These are phyloP conservation scores for Ophiostoma sp. DNA, from an alignment of 2,329 filamentous ascomycete genomes.

Conservation along the genomic window DNA sequence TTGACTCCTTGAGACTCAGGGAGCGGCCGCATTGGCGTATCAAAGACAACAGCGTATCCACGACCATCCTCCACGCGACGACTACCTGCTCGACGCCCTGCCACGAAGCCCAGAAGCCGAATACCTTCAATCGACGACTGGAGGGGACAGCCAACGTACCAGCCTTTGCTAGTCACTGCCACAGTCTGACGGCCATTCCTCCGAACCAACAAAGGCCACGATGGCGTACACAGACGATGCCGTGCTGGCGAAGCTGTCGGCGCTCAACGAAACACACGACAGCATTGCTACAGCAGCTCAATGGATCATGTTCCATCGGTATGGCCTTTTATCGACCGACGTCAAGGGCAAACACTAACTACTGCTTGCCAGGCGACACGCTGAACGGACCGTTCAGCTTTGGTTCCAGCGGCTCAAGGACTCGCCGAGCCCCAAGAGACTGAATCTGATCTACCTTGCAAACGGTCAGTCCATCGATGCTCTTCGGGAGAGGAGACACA, in stretches of 20 bases:
- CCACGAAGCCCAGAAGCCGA: background rate
- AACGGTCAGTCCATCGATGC: slow-evolving; percentile 61
- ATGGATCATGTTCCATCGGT: slow-evolving; percentile 98
- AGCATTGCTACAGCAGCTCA: slow-evolving; percentile 93
- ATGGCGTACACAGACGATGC: slow-evolving; percentile 98
- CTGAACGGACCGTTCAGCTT: slow-evolving; percentile 82
- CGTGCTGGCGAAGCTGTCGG: slow-evolving; percentile 88
- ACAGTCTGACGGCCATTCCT: background rate
- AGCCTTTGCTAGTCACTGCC: too few relatives aligned
- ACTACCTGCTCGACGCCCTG: background rate
- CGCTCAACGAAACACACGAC: slow-evolving; percentile 94
- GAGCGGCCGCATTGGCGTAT: background rate
- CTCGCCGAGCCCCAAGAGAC: slow-evolving; percentile 73
- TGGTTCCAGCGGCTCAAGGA: slow-evolving; percentile 90
- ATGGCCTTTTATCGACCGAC: slow-evolving; percentile 16
- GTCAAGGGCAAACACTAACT: background rate
- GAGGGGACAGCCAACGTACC: too few relatives aligned
- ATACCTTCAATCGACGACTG: too few relatives aligned
- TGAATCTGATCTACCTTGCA: slow-evolving; percentile 89
- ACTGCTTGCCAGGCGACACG: slow-evolving; percentile 54
- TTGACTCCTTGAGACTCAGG: background rate
- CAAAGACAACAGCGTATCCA: background rate
- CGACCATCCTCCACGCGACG: background rate
- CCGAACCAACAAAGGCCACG: background rate
- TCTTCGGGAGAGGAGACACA: background rate